phyloP scores from a whole-genome alignment of 495 filamentous ascomycete species.

The Elasticomyces elasticus region DNA sequence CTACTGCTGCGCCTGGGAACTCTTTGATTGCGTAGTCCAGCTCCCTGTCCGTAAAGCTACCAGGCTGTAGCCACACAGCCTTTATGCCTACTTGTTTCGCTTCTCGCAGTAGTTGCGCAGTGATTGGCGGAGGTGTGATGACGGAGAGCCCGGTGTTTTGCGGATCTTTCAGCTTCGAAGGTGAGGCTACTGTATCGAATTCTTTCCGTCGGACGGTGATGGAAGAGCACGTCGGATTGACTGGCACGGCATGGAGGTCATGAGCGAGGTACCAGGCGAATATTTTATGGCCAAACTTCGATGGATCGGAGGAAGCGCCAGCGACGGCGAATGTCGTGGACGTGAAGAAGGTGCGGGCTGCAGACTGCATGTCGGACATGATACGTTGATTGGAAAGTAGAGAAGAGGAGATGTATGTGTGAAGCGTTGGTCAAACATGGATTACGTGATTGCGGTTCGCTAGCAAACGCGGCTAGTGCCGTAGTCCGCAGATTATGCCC shows the following conservation, averaged over 20 bases:
- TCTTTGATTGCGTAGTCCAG: conserved; percentile 53
- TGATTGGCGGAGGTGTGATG: conserved; percentile 76
- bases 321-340: conserved; percentile 80
- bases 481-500: no score
- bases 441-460: no score
- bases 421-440: no score
- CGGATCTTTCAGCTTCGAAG: conserved; percentile 53
- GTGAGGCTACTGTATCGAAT: conserved; percentile 56
- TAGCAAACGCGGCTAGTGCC: no score
- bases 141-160: conserved; percentile 66
- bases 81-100: conserved; percentile 69
- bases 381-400: background rate
- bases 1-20: conserved; percentile 56
- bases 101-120: conserved; percentile 58
- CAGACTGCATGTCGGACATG: conserved; percentile 38
- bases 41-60: conserved; percentile 67
- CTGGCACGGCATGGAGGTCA: conserved; percentile 62
- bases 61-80: conserved; percentile 87
- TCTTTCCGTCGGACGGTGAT: conserved; percentile 46
- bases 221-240: conserved; percentile 61
- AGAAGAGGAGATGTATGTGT: no score
- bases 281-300: conserved; percentile 89
- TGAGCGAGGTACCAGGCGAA: conserved; percentile 80
- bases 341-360: conserved; percentile 70
- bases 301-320: conserved; percentile 71